Conservation (phyloP, 495 filamentous ascomycete species). For the Tuber calosporum region DNA sequence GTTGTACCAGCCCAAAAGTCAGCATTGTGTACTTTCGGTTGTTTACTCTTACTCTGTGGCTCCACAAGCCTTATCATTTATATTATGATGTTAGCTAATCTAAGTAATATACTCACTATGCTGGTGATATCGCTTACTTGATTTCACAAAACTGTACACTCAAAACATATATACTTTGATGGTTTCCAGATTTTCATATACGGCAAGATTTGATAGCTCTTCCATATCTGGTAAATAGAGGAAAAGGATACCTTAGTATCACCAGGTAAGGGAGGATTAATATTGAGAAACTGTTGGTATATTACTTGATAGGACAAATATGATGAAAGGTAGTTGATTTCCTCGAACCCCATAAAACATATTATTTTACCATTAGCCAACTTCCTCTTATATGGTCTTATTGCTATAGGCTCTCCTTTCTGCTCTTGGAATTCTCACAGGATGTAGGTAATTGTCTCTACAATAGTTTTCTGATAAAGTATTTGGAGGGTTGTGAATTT, state of each 20-base stretch:
- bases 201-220: background rate
- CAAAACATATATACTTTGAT: background rate
- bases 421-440: no score
- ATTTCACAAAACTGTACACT: background rate
- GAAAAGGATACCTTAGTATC: background rate
- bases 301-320: background rate
- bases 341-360: background rate
- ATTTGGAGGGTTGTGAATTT: no score
- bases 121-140: no score
- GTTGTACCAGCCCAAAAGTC: background rate
- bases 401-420: background rate
- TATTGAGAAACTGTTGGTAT: background rate
- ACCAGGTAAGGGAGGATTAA: background rate
- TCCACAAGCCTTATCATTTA: no score
- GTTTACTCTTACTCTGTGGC: background rate
- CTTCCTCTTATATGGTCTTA: background rate
- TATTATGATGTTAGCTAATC: no score
- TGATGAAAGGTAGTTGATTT: background rate
- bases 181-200: background rate
- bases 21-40: background rate
- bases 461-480: no score
- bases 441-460: no score
- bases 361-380: background rate
- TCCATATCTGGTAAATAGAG: background rate
- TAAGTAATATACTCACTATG: no score